phyloP scores from a whole-genome alignment of 306 rosid genomes.

The Geum urbanum region DNA sequence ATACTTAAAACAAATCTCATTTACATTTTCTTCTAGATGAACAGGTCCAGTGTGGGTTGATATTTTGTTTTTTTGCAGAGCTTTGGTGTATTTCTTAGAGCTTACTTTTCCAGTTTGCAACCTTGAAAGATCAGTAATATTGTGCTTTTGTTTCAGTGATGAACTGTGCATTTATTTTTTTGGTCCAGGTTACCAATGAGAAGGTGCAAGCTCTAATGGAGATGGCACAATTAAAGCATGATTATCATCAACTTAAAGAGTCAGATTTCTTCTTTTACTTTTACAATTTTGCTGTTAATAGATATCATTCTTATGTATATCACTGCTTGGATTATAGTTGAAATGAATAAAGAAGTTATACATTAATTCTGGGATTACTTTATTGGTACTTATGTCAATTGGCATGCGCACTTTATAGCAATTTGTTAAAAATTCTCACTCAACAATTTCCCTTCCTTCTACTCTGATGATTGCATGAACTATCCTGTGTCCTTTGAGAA shows the following conservation, averaged over 20 bases:
- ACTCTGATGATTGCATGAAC: not conserved
- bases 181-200: slow-evolving; percentile 85
- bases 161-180: slow-evolving; percentile 22
- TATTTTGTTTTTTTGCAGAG: not conserved
- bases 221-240: slow-evolving; percentile 80
- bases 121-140: not conserved
- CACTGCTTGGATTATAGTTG: not conserved
- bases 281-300: slow-evolving; percentile 4
- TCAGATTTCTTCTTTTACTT: slow-evolving; percentile 38
- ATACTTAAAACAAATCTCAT: not conserved
- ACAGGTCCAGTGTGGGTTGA: not conserved
- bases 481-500: not conserved
- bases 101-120: not conserved
- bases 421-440: not conserved
- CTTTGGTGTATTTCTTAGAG: not conserved
- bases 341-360: not conserved
- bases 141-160: slow-evolving; percentile 11
- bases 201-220: slow-evolving; percentile 91
- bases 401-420: not conserved
- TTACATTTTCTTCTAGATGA: not conserved
- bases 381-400: not conserved
- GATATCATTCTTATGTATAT: not conserved
- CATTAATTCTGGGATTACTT: not conserved
- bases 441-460: not conserved
- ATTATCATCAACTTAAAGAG: slow-evolving; percentile 69